phyloP scores from a whole-genome alignment of 257 asterid species.

The Vinca minor region DNA sequence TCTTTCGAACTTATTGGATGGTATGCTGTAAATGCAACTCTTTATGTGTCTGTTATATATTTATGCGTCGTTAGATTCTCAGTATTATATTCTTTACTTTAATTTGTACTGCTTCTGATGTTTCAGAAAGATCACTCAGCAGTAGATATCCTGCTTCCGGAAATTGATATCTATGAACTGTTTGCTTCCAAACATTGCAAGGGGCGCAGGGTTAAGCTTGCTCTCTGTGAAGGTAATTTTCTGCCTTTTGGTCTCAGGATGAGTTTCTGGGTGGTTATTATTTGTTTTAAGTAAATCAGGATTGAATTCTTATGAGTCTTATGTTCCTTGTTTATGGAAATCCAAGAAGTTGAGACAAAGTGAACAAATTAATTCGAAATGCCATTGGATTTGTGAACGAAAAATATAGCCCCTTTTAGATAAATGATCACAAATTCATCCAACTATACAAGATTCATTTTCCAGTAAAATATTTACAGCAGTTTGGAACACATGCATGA shows the following conservation, averaged over 20 bases:
- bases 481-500: no score
- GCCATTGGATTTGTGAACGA: no score
- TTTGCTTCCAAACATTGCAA: slow-evolving; percentile 92
- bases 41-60: neutral
- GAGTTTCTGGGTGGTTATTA: neutral
- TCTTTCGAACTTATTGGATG: neutral
- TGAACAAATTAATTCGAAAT: no score
- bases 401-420: no score
- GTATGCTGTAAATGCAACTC: neutral
- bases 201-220: slow-evolving; percentile 93
- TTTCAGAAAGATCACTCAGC: slow-evolving; percentile 87
- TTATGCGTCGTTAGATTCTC: neutral
- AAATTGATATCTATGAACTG: slow-evolving; percentile 94
- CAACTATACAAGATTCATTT: no score
- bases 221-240: slow-evolving; percentile 83
- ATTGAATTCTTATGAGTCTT: neutral
- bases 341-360: no score
- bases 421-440: no score
- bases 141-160: slow-evolving; percentile 89
- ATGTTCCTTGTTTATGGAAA: neutral
- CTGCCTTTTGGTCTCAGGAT: slow-evolving; percentile 11
- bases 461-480: no score
- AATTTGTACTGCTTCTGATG: slow-evolving; percentile 16
- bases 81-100: neutral
- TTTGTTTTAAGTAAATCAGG: neutral